Base-by-base conservation (phyloP, 768 basidiomycete species). In the Boletus tylopilopsis region DNA sequence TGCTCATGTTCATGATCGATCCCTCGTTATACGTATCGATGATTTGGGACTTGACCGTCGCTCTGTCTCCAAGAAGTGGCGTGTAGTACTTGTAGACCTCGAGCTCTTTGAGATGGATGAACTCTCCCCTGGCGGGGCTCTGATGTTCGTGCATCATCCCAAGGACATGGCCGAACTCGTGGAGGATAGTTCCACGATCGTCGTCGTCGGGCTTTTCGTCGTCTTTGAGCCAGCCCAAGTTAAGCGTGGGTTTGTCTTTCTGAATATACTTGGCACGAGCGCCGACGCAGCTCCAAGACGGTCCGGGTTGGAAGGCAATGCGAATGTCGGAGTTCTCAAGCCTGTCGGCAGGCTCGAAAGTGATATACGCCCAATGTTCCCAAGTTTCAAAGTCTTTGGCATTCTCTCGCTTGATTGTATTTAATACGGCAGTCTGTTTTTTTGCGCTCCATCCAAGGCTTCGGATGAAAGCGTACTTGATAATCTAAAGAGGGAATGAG, bases 101-200 rank as follows among this genome's bases (percentile, higher is more conserved):
- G 15, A 33, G 11, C 24, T 39, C 32, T 18, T 59, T 59, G 18
- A 64, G 58, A 9, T 30, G 47, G 15, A 64, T 30, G 9, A 30
- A 49, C 3, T 45, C 52, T 23, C 45, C 51, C 5, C 61, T 54
- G 2, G 57, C 56, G 9, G 63, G 59, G 34, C 62, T 64, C 41
- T 64, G 63, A 39, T 66, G 64, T 40, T 64, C 63, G 32, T 64
- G 60, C 41, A 64, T 43, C 30, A 62, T 21, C 1, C 64, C 64
- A 5, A 66, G 57, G 8, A 44, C 59, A 25, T 64, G 64, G 3
- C 64, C 64, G 43, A 64, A 63, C 35, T 64, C 59, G 45, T 66
- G 64, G 7, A 62, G 57, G 38, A 64, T 59, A 16, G 54, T 57
- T 27, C 9, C 6, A 18, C 40, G 40, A 19, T 41, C 40, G 6